phyloP scores from a whole-genome alignment of 495 filamentous ascomycete genomes.

The Penicillium lagena region DNA sequence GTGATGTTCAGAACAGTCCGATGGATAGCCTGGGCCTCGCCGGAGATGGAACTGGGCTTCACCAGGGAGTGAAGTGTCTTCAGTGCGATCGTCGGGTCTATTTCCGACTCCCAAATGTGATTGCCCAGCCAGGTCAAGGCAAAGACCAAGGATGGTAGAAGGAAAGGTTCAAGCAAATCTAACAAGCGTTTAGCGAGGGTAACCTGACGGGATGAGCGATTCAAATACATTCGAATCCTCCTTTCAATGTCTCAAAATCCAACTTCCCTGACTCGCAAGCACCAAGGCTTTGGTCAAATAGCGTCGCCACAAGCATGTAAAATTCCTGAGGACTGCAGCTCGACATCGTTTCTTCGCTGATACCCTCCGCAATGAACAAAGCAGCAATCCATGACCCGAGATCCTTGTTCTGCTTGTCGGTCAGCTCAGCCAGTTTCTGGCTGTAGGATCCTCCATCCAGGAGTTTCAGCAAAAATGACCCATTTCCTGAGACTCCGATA shows the following conservation, averaged over 20 bases:
- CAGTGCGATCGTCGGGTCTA: constrained; percentile 54
- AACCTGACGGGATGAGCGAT: neutral
- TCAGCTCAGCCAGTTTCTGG: constrained; percentile 58
- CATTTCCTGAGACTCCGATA: constrained; percentile 50
- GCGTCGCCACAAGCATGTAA: constrained; percentile 80
- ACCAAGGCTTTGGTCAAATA: constrained; percentile 78
- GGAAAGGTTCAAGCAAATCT: constrained; percentile 84
- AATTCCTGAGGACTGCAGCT: constrained; percentile 91
- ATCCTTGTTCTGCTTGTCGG: constrained; percentile 67
- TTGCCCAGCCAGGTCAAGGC: constrained; percentile 76
- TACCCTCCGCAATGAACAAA: constrained; percentile 77
- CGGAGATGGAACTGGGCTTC: constrained; percentile 66
- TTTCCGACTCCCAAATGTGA: constrained; percentile 65
- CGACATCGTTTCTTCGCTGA: constrained; percentile 84
- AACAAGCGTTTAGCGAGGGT: constrained; percentile 3
- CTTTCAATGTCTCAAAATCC: constrained; percentile 74
- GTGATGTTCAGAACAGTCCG: constrained; percentile 76
- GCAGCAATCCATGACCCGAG: constrained; percentile 81
- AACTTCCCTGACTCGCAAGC: constrained; percentile 66
- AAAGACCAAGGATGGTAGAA: constrained; percentile 79
- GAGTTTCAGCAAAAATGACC: constrained; percentile 78
- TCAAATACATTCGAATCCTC: constrained; percentile 80
- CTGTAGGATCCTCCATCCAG: constrained; percentile 56
- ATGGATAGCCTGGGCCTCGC: constrained; percentile 77
- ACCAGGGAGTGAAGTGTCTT: constrained; percentile 73